phyloP scores from a whole-genome alignment of 495 filamentous ascomycete genomes.

The Achaetomiella virescens region DNA sequence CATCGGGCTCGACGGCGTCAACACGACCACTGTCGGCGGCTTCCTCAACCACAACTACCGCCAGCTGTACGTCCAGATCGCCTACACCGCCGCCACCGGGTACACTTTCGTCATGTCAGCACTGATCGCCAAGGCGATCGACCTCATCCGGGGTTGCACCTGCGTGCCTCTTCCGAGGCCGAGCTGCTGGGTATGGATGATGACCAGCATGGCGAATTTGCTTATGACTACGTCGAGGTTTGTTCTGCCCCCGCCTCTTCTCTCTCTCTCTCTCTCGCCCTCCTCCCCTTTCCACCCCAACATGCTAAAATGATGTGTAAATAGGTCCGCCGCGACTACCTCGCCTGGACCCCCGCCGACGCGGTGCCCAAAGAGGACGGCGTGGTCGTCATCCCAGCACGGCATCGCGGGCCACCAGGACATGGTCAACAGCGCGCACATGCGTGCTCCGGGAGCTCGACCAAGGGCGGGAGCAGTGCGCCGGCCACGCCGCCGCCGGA shows the following conservation, averaged over 20 bases:
- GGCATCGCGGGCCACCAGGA: slow-evolving; percentile 67
- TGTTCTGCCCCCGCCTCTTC: background rate
- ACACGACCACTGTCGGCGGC: slow-evolving; percentile 69
- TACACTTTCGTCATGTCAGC: slow-evolving; percentile 84
- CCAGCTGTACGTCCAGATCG: slow-evolving; percentile 87
- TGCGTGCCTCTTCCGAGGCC: slow-evolving; percentile 91
- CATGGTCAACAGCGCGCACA: slow-evolving; percentile 18
- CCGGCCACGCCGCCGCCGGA: slow-evolving; percentile 13
- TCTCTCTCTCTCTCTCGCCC: background rate
- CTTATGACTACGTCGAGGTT: slow-evolving; percentile 95
- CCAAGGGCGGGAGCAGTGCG: background rate
- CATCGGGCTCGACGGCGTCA: slow-evolving; percentile 90
- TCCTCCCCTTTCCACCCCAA: background rate
- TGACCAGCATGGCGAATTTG: slow-evolving; percentile 97
- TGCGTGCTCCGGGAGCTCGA: background rate
- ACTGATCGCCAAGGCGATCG: slow-evolving; percentile 76
- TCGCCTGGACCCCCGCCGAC: slow-evolving; percentile 92
- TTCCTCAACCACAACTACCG: slow-evolving; percentile 85
- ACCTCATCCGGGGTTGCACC: slow-evolving; percentile 84
- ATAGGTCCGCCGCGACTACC: slow-evolving; percentile 83
- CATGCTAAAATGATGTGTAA: too few relatives aligned
- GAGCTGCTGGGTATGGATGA: slow-evolving; percentile 98
- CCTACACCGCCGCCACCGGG: slow-evolving; percentile 70
- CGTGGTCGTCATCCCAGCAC: slow-evolving; percentile 61
- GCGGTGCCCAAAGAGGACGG: slow-evolving; percentile 60